Evolutionary conservation across 768 basidiomycete genomes (phyloP).

Genomic region (Infundibulicybe gibba): DNA sequence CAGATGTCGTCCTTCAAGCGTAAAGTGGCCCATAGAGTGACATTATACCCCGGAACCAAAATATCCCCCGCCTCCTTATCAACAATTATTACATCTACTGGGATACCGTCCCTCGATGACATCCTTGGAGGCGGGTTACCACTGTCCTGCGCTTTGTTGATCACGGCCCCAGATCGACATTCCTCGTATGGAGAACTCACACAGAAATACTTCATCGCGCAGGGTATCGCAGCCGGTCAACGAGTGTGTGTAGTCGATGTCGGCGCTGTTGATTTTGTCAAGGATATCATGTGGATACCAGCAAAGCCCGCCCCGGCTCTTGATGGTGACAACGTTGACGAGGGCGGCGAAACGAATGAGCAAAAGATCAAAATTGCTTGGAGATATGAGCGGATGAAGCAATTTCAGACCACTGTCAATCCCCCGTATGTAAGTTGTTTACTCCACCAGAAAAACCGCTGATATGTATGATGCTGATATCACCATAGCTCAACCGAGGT

Average conservation of each 20-base stretch:
- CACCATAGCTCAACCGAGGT: conserved; percentile 46
- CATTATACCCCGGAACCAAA: conserved; percentile 49
- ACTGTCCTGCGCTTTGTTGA: conserved; percentile 66
- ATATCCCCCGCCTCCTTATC: conserved; percentile 52
- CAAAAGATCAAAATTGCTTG: conserved; percentile 93
- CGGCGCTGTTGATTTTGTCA: conserved; percentile 52
- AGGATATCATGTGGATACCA: conserved; percentile 82
- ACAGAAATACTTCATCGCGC: conserved; percentile 85
- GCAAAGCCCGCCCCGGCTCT: conserved; percentile 15
- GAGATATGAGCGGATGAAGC: conserved; percentile 93
- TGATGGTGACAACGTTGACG: conserved; percentile 17
- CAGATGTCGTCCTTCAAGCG: conserved; percentile 82
- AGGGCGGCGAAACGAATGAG: conserved; percentile 26
- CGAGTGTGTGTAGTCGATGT: conserved; percentile 63
- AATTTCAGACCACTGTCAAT: conserved; percentile 82
- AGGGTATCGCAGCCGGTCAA: conserved; percentile 77
- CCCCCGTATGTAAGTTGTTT: conserved; percentile 41
- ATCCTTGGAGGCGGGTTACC: conserved; percentile 91
- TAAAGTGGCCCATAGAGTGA: conserved; percentile 42
- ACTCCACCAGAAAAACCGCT: not conserved
- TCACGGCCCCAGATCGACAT: conserved; percentile 83
- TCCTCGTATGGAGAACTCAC: conserved; percentile 84
- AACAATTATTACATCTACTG: conserved; percentile 71
- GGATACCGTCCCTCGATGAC: conserved; percentile 92
- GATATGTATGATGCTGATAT: not conserved